These are phyloP conservation scores for Fusarium hostae DNA, from an alignment of 2,329 filamentous ascomycete genomes.

Conservation along the genomic window DNA sequence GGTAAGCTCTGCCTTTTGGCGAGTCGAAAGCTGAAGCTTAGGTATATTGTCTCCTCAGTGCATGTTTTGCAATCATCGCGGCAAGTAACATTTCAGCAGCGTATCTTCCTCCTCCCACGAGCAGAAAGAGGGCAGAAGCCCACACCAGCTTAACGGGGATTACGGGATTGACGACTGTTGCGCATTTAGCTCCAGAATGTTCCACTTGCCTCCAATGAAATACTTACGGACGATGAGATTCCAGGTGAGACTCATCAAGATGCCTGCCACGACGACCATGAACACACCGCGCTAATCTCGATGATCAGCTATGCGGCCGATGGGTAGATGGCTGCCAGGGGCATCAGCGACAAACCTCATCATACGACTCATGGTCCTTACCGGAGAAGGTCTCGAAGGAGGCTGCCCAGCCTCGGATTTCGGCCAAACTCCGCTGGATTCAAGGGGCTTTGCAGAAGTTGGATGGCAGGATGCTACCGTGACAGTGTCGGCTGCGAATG, in stretches of 20 bases:
- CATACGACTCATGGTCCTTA: accelerated
- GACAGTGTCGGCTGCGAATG: neutral
- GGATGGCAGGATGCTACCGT: accelerated
- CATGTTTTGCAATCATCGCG: neutral
- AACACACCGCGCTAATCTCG: neutral
- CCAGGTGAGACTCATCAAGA: neutral
- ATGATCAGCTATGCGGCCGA: neutral
- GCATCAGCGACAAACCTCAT: too few species aligned
- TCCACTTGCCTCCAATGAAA: too few species aligned
- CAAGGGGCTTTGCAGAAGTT: neutral
- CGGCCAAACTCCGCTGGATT: neutral
- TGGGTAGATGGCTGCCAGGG: neutral
- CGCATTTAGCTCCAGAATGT: accelerated
- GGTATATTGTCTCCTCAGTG: neutral
- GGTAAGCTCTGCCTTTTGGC: neutral
- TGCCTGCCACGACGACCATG: neutral
- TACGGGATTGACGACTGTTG: accelerated
- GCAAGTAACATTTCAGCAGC: neutral
- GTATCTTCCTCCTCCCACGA: neutral
- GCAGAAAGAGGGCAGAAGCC: neutral
- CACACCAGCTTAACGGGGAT: neutral
- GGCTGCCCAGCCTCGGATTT: neutral
- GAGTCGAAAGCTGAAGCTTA: accelerated
- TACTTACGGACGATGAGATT: neutral
- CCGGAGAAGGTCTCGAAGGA: neutral